Evolutionary conservation across 2,329 filamentous ascomycete species (phyloP), one percentile per base, ranked within the genome.

Genomic region (Pseudogymnoascus sp.): DNA sequence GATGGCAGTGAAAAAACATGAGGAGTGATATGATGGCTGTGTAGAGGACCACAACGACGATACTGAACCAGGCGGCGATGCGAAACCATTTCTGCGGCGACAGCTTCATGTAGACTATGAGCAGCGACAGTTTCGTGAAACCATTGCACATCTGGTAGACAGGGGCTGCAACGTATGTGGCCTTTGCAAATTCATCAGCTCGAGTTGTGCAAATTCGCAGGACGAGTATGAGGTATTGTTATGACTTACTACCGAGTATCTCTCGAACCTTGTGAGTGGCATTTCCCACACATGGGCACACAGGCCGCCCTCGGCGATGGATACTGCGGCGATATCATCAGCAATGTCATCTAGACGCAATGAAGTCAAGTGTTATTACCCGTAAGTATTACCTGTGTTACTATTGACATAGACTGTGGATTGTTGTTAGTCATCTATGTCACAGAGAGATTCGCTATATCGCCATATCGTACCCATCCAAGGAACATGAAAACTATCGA

Each of bases 81-180:
- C 73, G 74, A 61, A 76, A 77, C 68, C 72, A 71, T 21, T 44
- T 68, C 17, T 74, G 73, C 0, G 76, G 75, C 1, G 75, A 76
- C 1, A 79, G 67, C 9, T 71, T 71, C 11, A 74, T 68, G 61
- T 78, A 78, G 47, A 78, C 76, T 4, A 75, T 68, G 3, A 78
- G 71, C 3, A 79, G 72, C 0, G 76, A 72, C 2, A 77, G 23
- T 57, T 78, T 79, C 11, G 74, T 72, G 17, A 75, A 70, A 2
- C 71, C 73, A 11, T 72, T 73, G 36, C 74, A 73, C 15, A 74
- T 64, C n/a, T 75, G 71, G 62, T 75, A 78, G 23, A 77, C 65
- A 65, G 64, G 6, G 36, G 47, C 19, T 19, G 63, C 21, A 15
- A 66, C 21, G 42, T 67, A 68, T 21, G 60, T 63, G 19, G 59